Evolutionary conservation across 2,329 filamentous ascomycete species (phyloP), one percentile per base, ranked within the genome.

Genomic region (Calonectria pseudoturangicola): DNA sequence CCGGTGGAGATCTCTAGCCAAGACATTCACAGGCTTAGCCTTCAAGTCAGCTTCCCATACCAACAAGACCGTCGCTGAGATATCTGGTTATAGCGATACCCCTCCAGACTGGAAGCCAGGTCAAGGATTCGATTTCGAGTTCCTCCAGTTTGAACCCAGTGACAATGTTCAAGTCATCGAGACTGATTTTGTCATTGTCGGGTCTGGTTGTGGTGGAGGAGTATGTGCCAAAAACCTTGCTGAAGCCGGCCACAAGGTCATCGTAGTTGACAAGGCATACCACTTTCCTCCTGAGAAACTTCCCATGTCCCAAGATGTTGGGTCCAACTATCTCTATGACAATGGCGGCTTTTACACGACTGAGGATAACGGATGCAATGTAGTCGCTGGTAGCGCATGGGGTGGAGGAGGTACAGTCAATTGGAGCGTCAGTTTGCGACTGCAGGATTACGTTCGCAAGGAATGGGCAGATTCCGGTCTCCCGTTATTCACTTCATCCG

Each of bases 361-460:
- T 73, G 87, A 93, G 73, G 89, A 93, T 79, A 86, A 86, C 13
- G 88, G 89, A 7, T 86, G 93, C 39, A 89, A 85, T 18, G 83
- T 96, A 15, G 82, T 94, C 3, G 90, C 93, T 0, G 96, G 94
- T 2, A 90, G 91, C 69, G 90, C 90, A 39, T 98, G 93, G 91
- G 96, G 96, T 36, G 96, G 96, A 50, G 96, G 96, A 68, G 95
- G 95, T 7, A 95, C 94, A 0, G 85, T 98, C 78, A 98, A 98
- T 83, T 98, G 95, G 95, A 93, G 89, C 79, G 90, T 90, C 10
- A 86, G 86, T 64, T 85, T 92, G 65, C 87, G 89, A 77, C 93
- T 94, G 0, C 94, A 96, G 80, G 91, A 90, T 30, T 94, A 89
- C 75, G 94, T 98, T 1, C 91, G 95, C 4, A 87, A 91, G 76